Evolutionary conservation across 2,329 filamentous ascomycete species (phyloP).

Genomic region (Pseudopyricularia javanii): DNA sequence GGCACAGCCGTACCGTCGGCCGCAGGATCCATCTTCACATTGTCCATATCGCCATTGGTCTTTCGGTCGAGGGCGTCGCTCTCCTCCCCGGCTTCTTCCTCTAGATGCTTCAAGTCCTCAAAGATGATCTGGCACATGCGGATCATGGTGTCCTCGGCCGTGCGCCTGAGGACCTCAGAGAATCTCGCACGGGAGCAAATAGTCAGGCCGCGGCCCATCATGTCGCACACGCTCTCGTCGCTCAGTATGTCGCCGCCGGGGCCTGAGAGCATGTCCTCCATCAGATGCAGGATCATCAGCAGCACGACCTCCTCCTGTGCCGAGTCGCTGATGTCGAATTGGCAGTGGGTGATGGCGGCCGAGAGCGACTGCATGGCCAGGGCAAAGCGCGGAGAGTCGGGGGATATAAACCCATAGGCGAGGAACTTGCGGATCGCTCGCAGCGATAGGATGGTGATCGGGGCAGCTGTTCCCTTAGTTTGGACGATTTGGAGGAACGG

Average conservation of each 20-base stretch:
- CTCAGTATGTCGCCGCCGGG: slow-evolving; percentile 88
- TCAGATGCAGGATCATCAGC: slow-evolving; percentile 85
- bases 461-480: slow-evolving; percentile 87
- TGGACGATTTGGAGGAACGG: slow-evolving; percentile 96
- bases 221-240: slow-evolving; percentile 96
- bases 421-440: slow-evolving; percentile 95
- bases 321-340: slow-evolving; percentile 93
- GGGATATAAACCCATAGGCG: slow-evolving; percentile 81
- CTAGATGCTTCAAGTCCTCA: slow-evolving; percentile 76
- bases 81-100: slow-evolving; percentile 60
- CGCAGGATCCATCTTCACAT: slow-evolving; percentile 73
- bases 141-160: slow-evolving; percentile 94
- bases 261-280: slow-evolving; percentile 96
- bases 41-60: slow-evolving; percentile 57
- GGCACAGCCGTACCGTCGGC: slow-evolving; percentile 40
- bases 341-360: slow-evolving; percentile 90
- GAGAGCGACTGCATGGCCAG: slow-evolving; percentile 91
- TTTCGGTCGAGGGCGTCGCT: slow-evolving; percentile 52
- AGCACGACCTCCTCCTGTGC: slow-evolving; percentile 92
- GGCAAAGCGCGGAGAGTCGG: slow-evolving; percentile 73
- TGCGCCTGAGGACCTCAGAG: slow-evolving; percentile 79
- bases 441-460: slow-evolving; percentile 88
- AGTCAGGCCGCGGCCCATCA: slow-evolving; percentile 96
- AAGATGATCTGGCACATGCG: slow-evolving; percentile 99
- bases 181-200: slow-evolving; percentile 93